Base-by-base conservation (phyloP, 2,329 filamentous ascomycete species). In the Diaporthe helianthi region DNA sequence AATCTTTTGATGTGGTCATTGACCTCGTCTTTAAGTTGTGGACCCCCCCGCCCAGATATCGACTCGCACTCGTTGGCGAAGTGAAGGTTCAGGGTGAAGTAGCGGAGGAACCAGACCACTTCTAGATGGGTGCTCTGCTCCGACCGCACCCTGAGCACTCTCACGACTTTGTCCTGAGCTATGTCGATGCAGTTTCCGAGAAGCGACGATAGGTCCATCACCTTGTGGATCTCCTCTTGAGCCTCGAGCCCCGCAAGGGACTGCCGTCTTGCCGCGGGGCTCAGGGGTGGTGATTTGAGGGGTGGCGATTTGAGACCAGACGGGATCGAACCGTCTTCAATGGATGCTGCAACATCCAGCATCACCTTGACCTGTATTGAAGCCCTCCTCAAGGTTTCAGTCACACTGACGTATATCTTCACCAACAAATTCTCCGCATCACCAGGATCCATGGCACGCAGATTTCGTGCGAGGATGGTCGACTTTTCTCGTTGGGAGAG, bases 301-400 rank as follows among this genome's bases (percentile, higher is more conserved):
- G 82, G 80, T 1, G 85, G 84, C 9, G 85, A 86, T 69, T 80
- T 83, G 46, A 84, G 69, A 7, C 81, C 82, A 0, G 77, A 74
- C 73, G 79, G 72, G 70, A 73, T 69, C 76, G 75, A 49, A 73
- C 78, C 77, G 44, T 85, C 81, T 17, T 86, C 84, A 64, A 92
- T 85, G 15, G 89, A 90, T 77, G 94, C 97, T 0, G 94, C 96
- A 24, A 97, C 92, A 79, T 99, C 96, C 12, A 99, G 85, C n/a
- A 99, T 81, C 12, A 98, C 90, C 79, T 99, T 99, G 67, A 96
- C 92, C 78, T 98, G 95, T 0, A 93, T 94, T 22, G 93, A 93
- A 9, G 98, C 83, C 75, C 96, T 87, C 68, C 96, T 87, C 58
- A 99, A 79, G 4, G 93, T 93, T 81, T 99, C 96, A 4, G 95